Evolutionary conservation across 495 filamentous ascomycete genomes (phyloP), one percentile per base, ranked within the genome.

Genomic region (Mytilinidion resinicola): DNA sequence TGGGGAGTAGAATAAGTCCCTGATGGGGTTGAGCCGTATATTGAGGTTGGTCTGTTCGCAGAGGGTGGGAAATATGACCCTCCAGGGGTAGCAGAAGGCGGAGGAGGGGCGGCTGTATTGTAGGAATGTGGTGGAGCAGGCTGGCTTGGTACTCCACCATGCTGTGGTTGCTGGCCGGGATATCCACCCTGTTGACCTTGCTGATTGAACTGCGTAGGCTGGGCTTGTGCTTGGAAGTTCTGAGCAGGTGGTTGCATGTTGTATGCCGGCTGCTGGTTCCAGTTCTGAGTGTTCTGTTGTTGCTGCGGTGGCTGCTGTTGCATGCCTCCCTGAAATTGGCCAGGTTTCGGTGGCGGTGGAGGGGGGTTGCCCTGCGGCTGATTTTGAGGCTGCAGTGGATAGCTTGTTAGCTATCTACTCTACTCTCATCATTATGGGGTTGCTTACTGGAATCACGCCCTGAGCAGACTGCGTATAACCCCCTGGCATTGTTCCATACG

Each of bases 11-110:
- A 56, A 19, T 53, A 64, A 33, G 47, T 30, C 0, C 56, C 50
- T 33, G 44, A 12, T 36, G 53, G 55, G 38, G 58, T 55, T 6
- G 50, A 47, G 20, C 61, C 56, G 39, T 64, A 62, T n/a, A 57
- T 55, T n/a, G 60, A 62, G 17, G 25, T 35, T 9, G 56, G 61
- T 33, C 56, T 52, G 11, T 43, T 39, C 36, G 53, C 39, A 37
- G 58, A 1, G 20, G 63, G 60, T 30, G 63, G 63, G 19, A 66
- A 66, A 56, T 66, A 66, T 47, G 63, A 66, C 9, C 63, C 63
- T 12, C 63, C 59, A n/a, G 63, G 63, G 0, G 63, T 60, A 25
- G 48, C 37, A 17, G 63, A 66, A 14, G 63, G 51, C 15, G 58
- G 63, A 14, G 54, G 60, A 44, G 62, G 62, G 35, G 62, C 62